phyloP scores from a whole-genome alignment of 805 yeast species.

The Cyberlindnera petersonii region DNA sequence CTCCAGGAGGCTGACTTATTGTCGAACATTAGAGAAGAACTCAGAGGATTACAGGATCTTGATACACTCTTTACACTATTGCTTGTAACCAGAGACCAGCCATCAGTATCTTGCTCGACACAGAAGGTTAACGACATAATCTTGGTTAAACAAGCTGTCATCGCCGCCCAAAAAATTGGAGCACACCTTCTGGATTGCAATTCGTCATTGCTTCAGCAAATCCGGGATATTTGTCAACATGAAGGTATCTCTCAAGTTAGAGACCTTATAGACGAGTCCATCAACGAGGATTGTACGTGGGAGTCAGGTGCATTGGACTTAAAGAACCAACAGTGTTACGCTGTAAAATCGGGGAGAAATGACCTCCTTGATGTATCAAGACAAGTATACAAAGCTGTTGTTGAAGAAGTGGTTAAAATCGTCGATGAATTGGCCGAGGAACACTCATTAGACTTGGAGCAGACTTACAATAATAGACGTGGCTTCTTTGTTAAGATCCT shows the following conservation, averaged over 20 bases:
- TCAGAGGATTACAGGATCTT: conserved; percentile 35
- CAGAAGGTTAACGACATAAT: conserved; percentile 41
- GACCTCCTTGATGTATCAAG: conserved; percentile 44
- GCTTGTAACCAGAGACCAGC: conserved; percentile 27
- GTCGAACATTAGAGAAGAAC: conserved; percentile 17
- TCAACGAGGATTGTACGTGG: conserved; percentile 43
- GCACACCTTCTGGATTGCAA: conserved; percentile 13
- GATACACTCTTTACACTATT: conserved; percentile 38
- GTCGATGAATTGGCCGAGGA: conserved; percentile 27
- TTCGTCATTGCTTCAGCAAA: conserved; percentile 27
- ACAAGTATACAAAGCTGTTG: conserved; percentile 34
- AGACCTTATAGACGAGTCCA: conserved; percentile 28
- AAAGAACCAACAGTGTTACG: conserved; percentile 42
- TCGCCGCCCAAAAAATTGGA: conserved; percentile 19
- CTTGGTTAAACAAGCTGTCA: conserved; percentile 35
- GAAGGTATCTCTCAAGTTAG: conserved; percentile 24
- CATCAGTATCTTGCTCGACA: conserved; percentile 28
- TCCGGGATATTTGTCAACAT: conserved; percentile 28
- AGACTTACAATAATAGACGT: conserved; percentile 33
- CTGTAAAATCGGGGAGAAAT: conserved; percentile 41
- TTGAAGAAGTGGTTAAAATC: conserved; percentile 34
- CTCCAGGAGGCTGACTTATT: conserved; percentile 23
- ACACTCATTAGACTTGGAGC: conserved; percentile 28
- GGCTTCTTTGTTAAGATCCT: conserved; percentile 37
- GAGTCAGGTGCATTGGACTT: conserved; percentile 37